phyloP scores from a whole-genome alignment of 805 yeast genomes.

The Candida sakaeoensis region DNA sequence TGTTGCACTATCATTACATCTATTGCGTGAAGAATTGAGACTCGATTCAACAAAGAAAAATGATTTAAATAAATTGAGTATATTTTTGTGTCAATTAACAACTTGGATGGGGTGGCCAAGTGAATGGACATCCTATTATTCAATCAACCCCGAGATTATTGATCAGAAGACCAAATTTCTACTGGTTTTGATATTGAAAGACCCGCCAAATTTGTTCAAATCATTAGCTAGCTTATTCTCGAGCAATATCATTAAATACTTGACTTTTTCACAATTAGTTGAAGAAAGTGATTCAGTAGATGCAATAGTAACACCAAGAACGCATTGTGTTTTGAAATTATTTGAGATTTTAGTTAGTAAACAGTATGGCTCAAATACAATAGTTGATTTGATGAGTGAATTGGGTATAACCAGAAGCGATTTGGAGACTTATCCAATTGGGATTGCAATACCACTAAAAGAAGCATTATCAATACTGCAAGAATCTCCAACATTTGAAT shows the following conservation, averaged over 20 bases:
- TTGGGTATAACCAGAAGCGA: slow-evolving; percentile 48
- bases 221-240: slow-evolving; percentile 50
- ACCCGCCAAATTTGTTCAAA: slow-evolving; percentile 59
- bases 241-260: slow-evolving; percentile 45
- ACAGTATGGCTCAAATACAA: slow-evolving; percentile 46
- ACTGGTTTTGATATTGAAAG: slow-evolving; percentile 43
- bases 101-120: slow-evolving; percentile 74
- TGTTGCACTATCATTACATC: slow-evolving; percentile 64
- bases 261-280: slow-evolving; percentile 63
- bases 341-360: slow-evolving; percentile 62
- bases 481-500: slow-evolving; percentile 46
- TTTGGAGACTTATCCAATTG: slow-evolving; percentile 70
- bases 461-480: slow-evolving; percentile 56
- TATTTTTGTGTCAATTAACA: slow-evolving; percentile 57
- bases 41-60: slow-evolving; percentile 47
- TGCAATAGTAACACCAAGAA: slow-evolving; percentile 60
- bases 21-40: slow-evolving; percentile 70
- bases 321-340: slow-evolving; percentile 52
- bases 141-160: slow-evolving; percentile 24
- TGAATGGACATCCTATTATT: slow-evolving; percentile 59
- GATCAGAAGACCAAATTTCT: slow-evolving; percentile 41
- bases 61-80: slow-evolving; percentile 41
- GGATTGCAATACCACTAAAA: slow-evolving; percentile 63
- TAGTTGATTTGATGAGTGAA: slow-evolving; percentile 60
- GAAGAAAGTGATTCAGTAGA: slow-evolving; percentile 62